phyloP scores from a whole-genome alignment of 2,329 filamentous ascomycete genomes.

The Calonectria pauciramosa region DNA sequence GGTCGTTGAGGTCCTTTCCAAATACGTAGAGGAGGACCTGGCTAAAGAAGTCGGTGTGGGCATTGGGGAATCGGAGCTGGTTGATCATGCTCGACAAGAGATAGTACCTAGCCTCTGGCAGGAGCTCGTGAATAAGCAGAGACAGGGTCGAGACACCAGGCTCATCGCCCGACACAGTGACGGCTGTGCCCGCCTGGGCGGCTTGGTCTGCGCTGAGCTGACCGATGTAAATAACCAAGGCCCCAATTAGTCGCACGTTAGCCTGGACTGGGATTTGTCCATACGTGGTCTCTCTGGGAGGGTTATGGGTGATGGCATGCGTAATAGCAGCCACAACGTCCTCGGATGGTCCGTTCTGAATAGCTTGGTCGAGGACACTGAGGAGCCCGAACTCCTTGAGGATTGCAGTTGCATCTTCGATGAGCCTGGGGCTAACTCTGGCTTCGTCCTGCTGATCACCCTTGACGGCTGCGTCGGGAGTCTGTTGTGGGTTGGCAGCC shows the following conservation, averaged over 20 bases:
- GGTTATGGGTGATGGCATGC: conserved; percentile 76
- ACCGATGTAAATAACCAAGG: conserved; percentile 86
- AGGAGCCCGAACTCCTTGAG: conserved; percentile 69
- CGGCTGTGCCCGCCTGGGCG: conserved; percentile 69
- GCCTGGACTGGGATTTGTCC: conserved; percentile 77
- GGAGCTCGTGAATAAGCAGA: conserved; percentile 80
- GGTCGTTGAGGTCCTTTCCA: conserved; percentile 78
- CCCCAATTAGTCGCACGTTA: conserved; percentile 81
- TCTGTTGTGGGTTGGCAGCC: conserved; percentile 81
- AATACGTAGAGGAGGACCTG: conserved; percentile 89
- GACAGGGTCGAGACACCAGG: conserved; percentile 79
- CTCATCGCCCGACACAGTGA: conserved; percentile 58
- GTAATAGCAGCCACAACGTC: conserved; percentile 83
- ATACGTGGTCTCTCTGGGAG: conserved; percentile 71
- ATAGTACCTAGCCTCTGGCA: conserved; percentile 85
- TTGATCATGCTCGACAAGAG: conserved; percentile 88
- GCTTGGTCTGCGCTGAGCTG: conserved; percentile 76
- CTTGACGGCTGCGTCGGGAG: conserved; percentile 79
- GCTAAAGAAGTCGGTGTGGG: conserved; percentile 93
- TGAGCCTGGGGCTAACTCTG: conserved; percentile 74
- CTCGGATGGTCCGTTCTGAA: conserved; percentile 74
- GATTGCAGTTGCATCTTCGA: conserved; percentile 72
- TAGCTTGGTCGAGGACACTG: conserved; percentile 70
- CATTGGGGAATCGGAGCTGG: conserved; percentile 91
- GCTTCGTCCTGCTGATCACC: conserved; percentile 83